Base-by-base conservation (phyloP, 148 eudicot species). In the Cornus controversa region DNA sequence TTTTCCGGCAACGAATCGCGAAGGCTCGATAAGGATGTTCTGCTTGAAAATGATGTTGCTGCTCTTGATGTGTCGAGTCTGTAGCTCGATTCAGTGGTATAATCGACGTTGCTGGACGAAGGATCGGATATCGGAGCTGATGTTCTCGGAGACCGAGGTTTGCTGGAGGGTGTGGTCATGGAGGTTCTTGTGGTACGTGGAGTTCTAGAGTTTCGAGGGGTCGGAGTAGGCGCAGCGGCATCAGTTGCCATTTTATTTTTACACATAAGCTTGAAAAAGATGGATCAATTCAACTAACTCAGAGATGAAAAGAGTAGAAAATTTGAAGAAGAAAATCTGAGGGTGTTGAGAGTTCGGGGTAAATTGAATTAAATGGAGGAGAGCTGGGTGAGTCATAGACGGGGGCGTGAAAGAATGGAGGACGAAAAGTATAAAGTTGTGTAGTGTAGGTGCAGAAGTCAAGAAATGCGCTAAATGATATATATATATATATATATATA, bases 1-100 rank as follows among this genome's bases (percentile, higher is more conserved):
- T 70, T 88, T 7, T 94, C 97, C 0, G 95, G 95, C 23, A 92
- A 84, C 8, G 90, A 84, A 4, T 79, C 80, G 10, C 94, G 97
- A 75, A 92, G 83, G 82, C 83, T 85, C 64, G 93, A 77, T 11
- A 94, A 79, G 16, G 97, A 89, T 1, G 81, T 34, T 64, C 71
- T 84, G 83, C 86, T 86, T 9, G 89, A 77, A n/a, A n/a, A n/a
- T 16, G 90, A 80, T 5, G 76, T 57, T 16, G 91, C 84, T 6
- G 85, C 81, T 27, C 45, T 73, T 26, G 88, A 85, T 42, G 75
- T 45, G 74, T 73, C 80, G 60, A 85, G 82, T 13, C 71, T 78
- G 81, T 75, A 77, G 71, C 81, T 70, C 14, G 86, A 70, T 45
- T 67, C 69, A 10, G 85, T n/a, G n/a, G n/a, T 75, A 76, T 84